Evolutionary conservation across 257 asterid genomes (phyloP), one percentile per base, ranked within the genome.

Genomic region (Cordia subcordata): DNA sequence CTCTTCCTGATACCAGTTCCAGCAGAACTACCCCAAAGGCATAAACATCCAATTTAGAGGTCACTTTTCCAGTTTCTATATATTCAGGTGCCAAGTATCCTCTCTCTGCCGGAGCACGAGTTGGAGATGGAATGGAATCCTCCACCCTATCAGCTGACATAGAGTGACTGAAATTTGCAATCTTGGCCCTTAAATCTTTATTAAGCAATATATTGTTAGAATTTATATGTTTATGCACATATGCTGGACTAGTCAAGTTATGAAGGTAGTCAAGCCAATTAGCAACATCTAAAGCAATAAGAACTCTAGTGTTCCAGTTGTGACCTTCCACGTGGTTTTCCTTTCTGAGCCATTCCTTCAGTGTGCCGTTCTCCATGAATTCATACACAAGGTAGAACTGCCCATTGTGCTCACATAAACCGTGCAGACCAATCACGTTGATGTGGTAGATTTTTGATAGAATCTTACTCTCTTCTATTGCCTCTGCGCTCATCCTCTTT

Each of bases 81-180:
- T 73, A 81, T 69, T 87, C 96, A 0, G 88, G 96, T 11, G 87
- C 88, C 77, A 77, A 33, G 66, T 85, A 87, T 1, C 88, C 91
- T 57, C 58, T 79, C 55, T 68, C 81, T 55, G 76, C 88, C 35
- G 71, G 52, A 58, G 65, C 37, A 8, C 11, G 35, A 18, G 56
- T 17, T 0, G 73, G 22, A 8, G 71, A 58, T 13, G 85, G 72
- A 49, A 65, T 69, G 40, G 61, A 62, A 22, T 50, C 49, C 57
- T 68, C 75, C 1, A 18, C 64, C n/a, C 14, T 50, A 13, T 59
- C 53, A 4, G 80, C 64, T 58, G 72, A 75, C 53, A 69, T 64
- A 8, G 87, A 87, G 3, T 74, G 67, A 46, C 83, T 65, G 56
- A 85, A 82, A 63, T 85, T 72, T 17, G 85, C 75, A 11, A 85